These are phyloP conservation scores for Lipomyces oligophaga DNA, from an alignment of 805 yeast genomes.

Conservation along the genomic window DNA sequence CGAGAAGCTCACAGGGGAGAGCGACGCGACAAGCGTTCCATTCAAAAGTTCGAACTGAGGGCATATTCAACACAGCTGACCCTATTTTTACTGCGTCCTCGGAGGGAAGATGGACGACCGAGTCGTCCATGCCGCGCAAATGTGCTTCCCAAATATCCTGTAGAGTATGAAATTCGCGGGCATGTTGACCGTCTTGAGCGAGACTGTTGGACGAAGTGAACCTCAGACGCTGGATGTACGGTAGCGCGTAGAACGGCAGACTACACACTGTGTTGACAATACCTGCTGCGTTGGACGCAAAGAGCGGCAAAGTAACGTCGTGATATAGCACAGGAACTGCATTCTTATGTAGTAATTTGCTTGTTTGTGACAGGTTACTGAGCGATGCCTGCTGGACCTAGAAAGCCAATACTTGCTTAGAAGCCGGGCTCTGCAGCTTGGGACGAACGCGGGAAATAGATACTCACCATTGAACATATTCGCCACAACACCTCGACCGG, in stretches of 20 bases:
- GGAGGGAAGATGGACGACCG: too few relatives aligned
- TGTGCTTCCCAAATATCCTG: too few relatives aligned
- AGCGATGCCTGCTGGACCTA: constrained; percentile 11
- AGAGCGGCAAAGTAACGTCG: constrained; percentile 9
- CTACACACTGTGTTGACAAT: too few relatives aligned
- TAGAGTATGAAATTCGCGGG: too few relatives aligned
- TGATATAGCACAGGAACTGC: constrained; percentile 22
- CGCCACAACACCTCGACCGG: constrained; percentile 25
- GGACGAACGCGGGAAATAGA: not conserved
- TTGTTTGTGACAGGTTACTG: constrained; percentile 12
- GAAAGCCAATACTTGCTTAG: too few relatives aligned
- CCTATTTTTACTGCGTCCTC: not conserved
- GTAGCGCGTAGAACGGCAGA: too few relatives aligned
- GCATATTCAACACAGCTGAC: not conserved
- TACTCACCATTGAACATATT: constrained; percentile 19
- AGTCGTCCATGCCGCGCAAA: too few relatives aligned
- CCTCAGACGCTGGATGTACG: too few relatives aligned
- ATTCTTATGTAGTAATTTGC: constrained; percentile 4
- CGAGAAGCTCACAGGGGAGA: constrained; percentile 14
- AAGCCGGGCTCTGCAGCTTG: too few relatives aligned
- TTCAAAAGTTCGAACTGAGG: constrained; percentile 7
- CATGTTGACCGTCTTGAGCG: too few relatives aligned
- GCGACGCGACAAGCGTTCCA: constrained; percentile 18
- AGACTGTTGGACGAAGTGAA: too few relatives aligned
- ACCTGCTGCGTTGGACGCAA: too few relatives aligned